These are phyloP conservation scores for Leccinum aurantiacum DNA, from an alignment of 768 basidiomycete genomes.

Conservation along the genomic window DNA sequence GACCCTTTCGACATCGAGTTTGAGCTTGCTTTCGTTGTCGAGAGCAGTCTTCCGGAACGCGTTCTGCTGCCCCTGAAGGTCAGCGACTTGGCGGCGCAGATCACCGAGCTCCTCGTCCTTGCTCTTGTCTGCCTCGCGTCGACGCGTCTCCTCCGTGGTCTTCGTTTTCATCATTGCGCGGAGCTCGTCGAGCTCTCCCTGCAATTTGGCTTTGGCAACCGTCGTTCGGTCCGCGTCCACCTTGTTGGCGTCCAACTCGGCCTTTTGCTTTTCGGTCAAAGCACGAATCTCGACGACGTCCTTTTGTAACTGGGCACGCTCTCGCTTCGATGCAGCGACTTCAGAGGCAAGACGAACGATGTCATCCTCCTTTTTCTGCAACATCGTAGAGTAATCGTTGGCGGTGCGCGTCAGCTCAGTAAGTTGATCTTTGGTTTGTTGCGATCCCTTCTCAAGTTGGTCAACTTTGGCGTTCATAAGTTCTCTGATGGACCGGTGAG, in stretches of 20 bases:
- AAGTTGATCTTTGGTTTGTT: slow-evolving; percentile 74
- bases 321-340: slow-evolving; percentile 51
- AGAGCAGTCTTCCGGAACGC: slow-evolving; percentile 60
- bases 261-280: slow-evolving; percentile 62
- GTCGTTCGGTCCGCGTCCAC: slow-evolving; percentile 49
- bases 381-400: slow-evolving; percentile 70
- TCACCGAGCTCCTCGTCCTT: slow-evolving; percentile 80
- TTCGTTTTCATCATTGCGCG: slow-evolving; percentile 83
- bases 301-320: slow-evolving; percentile 53
- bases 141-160: slow-evolving; percentile 79
- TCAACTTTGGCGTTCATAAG: slow-evolving; percentile 57
- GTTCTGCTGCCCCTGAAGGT: slow-evolving; percentile 65
- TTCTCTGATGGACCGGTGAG: slow-evolving; percentile 47
- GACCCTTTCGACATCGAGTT: slow-evolving; percentile 69
- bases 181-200: slow-evolving; percentile 83
- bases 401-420: slow-evolving; percentile 75
- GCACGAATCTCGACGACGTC: slow-evolving; percentile 69
- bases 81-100: slow-evolving; percentile 61
- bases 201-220: slow-evolving; percentile 56
- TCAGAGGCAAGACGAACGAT: slow-evolving; percentile 55
- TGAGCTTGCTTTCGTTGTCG: slow-evolving; percentile 71
- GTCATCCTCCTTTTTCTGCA: slow-evolving; percentile 76
- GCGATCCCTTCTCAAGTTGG: slow-evolving; percentile 63
- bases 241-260: slow-evolving; percentile 60
- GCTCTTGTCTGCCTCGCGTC: slow-evolving; percentile 81